Conservation (phyloP, 768 basidiomycete species). For the Solioccasus polychromus region DNA sequence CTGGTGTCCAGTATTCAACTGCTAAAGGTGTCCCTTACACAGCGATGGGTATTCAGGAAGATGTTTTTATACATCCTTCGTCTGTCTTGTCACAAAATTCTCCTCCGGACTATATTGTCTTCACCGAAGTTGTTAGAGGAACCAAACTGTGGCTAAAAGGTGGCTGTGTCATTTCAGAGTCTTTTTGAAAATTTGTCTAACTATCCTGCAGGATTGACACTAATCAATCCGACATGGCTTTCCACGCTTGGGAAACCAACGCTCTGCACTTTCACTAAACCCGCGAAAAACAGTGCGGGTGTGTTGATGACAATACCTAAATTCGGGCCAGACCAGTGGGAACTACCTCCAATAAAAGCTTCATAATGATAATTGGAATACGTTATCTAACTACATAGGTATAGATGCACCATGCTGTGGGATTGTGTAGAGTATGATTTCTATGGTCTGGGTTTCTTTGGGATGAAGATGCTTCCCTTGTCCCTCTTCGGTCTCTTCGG, state of each 20-base stretch:
- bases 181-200: constrained; percentile 1
- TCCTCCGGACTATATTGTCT: constrained; percentile 88
- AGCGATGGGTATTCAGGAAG: constrained; percentile 75
- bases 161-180: constrained; percentile 30
- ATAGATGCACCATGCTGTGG: neutral
- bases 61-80: constrained; percentile 90
- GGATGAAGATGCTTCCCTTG: constrained; percentile 55
- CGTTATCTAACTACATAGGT: constrained; percentile 11
- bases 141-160: constrained; percentile 79
- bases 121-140: constrained; percentile 77
- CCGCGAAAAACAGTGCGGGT: constrained; percentile 65
- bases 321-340: constrained; percentile 86
- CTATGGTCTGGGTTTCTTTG: constrained; percentile 46
- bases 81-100: constrained; percentile 66
- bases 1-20: constrained; percentile 68
- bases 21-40: constrained; percentile 81
- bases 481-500: constrained; percentile 35
- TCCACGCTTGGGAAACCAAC: constrained; percentile 72
- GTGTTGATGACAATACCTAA: constrained; percentile 73
- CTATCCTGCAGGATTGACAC: constrained; percentile 60
- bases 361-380: constrained; percentile 20
- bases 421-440: constrained; percentile 1
- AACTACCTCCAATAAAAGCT: constrained; percentile 62
- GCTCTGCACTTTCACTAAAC: constrained; percentile 88
- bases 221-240: constrained; percentile 87